A percentile compares a stretch with the other conserved stretches of the same genome.
Evolutionary conservation across 305 asterid species (phyloP).

Genomic region (Plantago coronopus): DNA sequence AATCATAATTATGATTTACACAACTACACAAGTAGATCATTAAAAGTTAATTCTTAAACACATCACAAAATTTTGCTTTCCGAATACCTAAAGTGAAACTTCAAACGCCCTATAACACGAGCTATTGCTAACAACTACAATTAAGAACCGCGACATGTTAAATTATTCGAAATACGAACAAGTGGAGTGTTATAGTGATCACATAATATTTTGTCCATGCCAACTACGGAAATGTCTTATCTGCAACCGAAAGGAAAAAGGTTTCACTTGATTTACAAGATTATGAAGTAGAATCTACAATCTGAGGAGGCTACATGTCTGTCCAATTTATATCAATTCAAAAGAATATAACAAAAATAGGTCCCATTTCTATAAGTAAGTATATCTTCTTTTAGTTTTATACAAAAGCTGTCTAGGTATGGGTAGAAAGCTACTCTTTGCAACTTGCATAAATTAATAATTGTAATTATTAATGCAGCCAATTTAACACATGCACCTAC

Average conservation of each 20-base stretch:
- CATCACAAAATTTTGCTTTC: too few relatives aligned
- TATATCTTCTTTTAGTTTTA: neutral
- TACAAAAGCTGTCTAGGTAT: slow-evolving; percentile 26
- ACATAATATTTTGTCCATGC: too few relatives aligned
- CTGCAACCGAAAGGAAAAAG: neutral
- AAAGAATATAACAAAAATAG: slow-evolving; percentile 9
- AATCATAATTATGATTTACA: too few relatives aligned
- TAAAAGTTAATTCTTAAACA: too few relatives aligned
- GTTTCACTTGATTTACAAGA: neutral
- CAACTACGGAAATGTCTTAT: too few relatives aligned
- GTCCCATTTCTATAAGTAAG: slow-evolving; percentile 2
- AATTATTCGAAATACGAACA: too few relatives aligned
- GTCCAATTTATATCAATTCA: slow-evolving; percentile 13
- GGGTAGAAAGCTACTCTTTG: slow-evolving; percentile 25
- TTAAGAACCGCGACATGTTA: too few relatives aligned
- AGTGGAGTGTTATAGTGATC: too few relatives aligned
- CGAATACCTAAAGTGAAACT: too few relatives aligned
- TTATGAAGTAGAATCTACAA: slow-evolving; percentile 2
- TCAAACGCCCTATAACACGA: too few relatives aligned
- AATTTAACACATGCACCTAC: slow-evolving; percentile 18
- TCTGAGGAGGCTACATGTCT: slow-evolving; percentile 9
- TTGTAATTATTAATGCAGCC: neutral
- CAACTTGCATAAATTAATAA: slow-evolving; percentile 29
- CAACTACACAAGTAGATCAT: too few relatives aligned
- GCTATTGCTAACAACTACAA: too few relatives aligned